A percentile compares a stretch with the other conserved stretches of the same genome.
Conservation (phyloP, 371 early-diverging fungal genomes). For the Mucor ambiguus region DNA sequence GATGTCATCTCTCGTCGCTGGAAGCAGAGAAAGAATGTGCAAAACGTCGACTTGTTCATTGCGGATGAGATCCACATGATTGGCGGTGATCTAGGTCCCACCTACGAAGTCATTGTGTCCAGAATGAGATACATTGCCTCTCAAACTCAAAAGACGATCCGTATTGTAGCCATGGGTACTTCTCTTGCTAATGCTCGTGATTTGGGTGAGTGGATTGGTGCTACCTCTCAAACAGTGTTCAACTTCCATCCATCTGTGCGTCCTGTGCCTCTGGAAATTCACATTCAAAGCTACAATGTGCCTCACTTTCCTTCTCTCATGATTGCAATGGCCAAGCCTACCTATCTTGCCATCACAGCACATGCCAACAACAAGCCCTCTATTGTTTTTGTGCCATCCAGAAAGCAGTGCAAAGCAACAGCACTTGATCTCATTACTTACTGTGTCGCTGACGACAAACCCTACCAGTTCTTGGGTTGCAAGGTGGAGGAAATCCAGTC, state of each 20-base stretch:
- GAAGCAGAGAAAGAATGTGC: conserved; percentile 91
- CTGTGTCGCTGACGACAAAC: conserved; percentile 72
- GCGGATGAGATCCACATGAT: conserved; percentile 98
- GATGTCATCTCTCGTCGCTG: conserved; percentile 96
- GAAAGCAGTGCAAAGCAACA: conserved; percentile 90
- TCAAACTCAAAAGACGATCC: conserved; percentile 79
- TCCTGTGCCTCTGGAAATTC: conserved; percentile 92
- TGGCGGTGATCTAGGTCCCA: conserved; percentile 84
- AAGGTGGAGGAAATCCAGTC: conserved; percentile 65
- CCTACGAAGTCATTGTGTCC: conserved; percentile 90
- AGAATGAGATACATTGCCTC: conserved; percentile 92
- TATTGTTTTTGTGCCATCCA: conserved; percentile 90
- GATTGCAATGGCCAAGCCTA: conserved; percentile 92
- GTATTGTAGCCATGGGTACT: conserved; percentile 90
- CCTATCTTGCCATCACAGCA: conserved; percentile 77
- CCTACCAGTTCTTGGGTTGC: conserved; percentile 75
- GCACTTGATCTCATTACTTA: conserved; percentile 84
- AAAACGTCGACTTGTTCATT: conserved; percentile 88
- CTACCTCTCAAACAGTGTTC: conserved; percentile 72
- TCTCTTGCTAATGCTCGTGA: conserved; percentile 95
- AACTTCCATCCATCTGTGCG: conserved; percentile 95
- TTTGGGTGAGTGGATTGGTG: conserved; percentile 96
- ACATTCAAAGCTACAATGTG: conserved; percentile 88
- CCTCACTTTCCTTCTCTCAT: conserved; percentile 93
- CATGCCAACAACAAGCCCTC: conserved; percentile 70